Evolutionary conservation across 768 basidiomycete genomes (phyloP).

Genomic region (Lentinula boryana): DNA sequence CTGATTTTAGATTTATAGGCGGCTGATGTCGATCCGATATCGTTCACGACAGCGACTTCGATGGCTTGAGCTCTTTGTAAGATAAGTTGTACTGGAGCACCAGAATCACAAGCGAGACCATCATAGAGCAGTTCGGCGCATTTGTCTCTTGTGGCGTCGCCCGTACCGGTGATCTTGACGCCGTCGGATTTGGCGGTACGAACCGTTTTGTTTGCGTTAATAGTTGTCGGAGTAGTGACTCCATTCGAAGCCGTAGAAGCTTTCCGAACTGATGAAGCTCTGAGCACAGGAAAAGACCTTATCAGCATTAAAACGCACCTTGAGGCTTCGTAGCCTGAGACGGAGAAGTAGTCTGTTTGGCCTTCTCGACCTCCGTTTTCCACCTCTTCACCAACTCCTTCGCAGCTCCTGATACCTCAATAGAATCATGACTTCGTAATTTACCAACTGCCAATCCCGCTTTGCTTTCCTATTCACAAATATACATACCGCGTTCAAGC

Average conservation of each 20-base stretch:
- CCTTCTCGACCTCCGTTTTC: slow-evolving; percentile 83
- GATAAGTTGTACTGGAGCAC: slow-evolving; percentile 66
- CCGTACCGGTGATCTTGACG: slow-evolving; percentile 45
- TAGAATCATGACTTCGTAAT: slow-evolving; percentile 66
- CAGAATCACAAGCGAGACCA: slow-evolving; percentile 80
- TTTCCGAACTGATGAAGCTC: slow-evolving; percentile 14
- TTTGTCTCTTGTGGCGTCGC: slow-evolving; percentile 78
- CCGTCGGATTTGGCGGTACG: slow-evolving; percentile 72
- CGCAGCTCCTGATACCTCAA: slow-evolving; percentile 73
- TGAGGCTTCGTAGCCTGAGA: slow-evolving; percentile 19
- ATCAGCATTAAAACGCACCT: slow-evolving; percentile 25
- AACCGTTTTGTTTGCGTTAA: slow-evolving; percentile 22
- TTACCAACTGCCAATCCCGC: slow-evolving; percentile 91
- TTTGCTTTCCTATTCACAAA: slow-evolving; percentile 71
- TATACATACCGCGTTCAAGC: slow-evolving; percentile 17
- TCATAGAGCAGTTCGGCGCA: slow-evolving; percentile 91
- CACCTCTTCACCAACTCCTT: slow-evolving; percentile 91
- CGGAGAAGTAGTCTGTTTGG: slow-evolving; percentile 27
- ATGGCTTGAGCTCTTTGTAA: slow-evolving; percentile 59
- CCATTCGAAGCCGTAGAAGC: slow-evolving; percentile 21
- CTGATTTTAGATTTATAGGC: slow-evolving; percentile 79
- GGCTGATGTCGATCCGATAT: slow-evolving; percentile 36
- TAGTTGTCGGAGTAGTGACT: slow-evolving; percentile 20
- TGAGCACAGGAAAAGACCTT: background rate
- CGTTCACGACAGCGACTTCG: slow-evolving; percentile 58